Percentiles rank a stretch among this genome's conserved stretches.
These are phyloP conservation scores for Nematocida parisii DNA, from an alignment of 371 early-diverging fungal species.

Conservation along the genomic window DNA sequence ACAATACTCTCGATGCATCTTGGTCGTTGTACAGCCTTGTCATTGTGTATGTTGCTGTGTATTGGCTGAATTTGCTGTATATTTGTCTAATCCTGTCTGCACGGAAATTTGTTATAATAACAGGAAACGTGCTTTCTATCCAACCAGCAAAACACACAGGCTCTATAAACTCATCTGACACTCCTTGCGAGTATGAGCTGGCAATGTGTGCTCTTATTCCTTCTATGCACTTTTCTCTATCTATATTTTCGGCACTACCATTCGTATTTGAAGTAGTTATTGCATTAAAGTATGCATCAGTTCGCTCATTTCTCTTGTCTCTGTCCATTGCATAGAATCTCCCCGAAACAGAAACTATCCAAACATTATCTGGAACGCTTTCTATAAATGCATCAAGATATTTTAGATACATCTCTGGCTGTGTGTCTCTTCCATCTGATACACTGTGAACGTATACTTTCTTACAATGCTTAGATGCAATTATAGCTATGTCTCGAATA, in stretches of 20 bases:
- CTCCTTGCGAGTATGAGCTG: slow-evolving; percentile 18
- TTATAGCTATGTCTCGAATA: slow-evolving; percentile 76
- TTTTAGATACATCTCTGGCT: slow-evolving; percentile 75
- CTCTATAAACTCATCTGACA: slow-evolving; percentile 66
- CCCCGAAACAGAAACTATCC: slow-evolving; percentile 84
- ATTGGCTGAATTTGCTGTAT: slow-evolving; percentile 71
- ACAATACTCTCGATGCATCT: slow-evolving; percentile 78
- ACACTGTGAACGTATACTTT: slow-evolving; percentile 88
- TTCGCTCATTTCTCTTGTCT: slow-evolving; percentile 96
- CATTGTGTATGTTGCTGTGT: slow-evolving; percentile 74
- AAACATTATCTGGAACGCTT: slow-evolving; percentile 73
- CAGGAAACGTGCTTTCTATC: slow-evolving; percentile 74
- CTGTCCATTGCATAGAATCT: slow-evolving; percentile 99
- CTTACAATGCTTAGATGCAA: slow-evolving; percentile 80
- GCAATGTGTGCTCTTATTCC: slow-evolving; percentile 28
- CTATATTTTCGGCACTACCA: slow-evolving; percentile 70
- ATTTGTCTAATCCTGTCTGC: slow-evolving; percentile 98
- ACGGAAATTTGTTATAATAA: slow-evolving; percentile 89
- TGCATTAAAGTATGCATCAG: slow-evolving; percentile 75
- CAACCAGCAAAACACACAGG: slow-evolving; percentile 69
- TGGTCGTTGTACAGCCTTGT: slow-evolving; percentile 96
- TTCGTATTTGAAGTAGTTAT: slow-evolving; percentile 73
- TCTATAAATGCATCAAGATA: slow-evolving; percentile 17
- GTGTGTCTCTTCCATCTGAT: slow-evolving; percentile 96
- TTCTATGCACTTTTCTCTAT: not conserved